A percentile compares a stretch with the other conserved stretches of the same genome.
Conservation (phyloP, 2,329 filamentous ascomycete species). For the Xylaria sp. region DNA sequence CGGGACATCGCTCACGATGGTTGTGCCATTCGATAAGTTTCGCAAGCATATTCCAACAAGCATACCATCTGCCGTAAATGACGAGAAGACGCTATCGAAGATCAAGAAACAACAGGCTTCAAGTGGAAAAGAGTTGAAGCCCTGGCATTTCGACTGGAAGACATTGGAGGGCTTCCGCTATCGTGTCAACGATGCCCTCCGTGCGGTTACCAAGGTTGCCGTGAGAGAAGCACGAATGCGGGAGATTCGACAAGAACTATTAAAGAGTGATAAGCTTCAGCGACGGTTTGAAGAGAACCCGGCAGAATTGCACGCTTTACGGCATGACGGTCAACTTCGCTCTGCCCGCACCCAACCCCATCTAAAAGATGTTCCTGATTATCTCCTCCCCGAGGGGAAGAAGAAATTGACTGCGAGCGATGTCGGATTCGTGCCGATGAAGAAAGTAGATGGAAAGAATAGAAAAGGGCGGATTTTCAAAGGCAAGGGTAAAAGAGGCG, state of each 20-base stretch:
- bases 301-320: constrained; percentile 82
- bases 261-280: constrained; percentile 92
- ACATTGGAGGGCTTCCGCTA: constrained; percentile 95
- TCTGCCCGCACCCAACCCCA: constrained; percentile 87
- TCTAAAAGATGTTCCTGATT: constrained; percentile 89
- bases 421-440: constrained; percentile 79
- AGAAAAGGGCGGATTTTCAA: constrained; percentile 56
- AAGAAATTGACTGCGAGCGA: constrained; percentile 72
- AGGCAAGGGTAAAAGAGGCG: constrained; percentile 61
- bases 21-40: constrained; percentile 82
- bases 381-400: constrained; percentile 84
- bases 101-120: constrained; percentile 83
- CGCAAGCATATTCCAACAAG: constrained; percentile 90
- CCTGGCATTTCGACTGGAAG: constrained; percentile 94
- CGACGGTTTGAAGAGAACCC: constrained; percentile 98
- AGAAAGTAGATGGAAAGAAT: constrained; percentile 62
- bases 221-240: constrained; percentile 55
- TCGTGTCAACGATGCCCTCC: constrained; percentile 89
- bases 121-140: constrained; percentile 81
- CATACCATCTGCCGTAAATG: constrained; percentile 77
- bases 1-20: constrained; percentile 96
- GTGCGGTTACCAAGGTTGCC: constrained; percentile 88
- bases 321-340: constrained; percentile 89
- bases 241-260: constrained; percentile 39
- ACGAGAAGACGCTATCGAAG: constrained; percentile 84